Percentiles rank a stretch among this genome's conserved stretches.
Evolutionary conservation across 2,329 filamentous ascomycete species (phyloP).

Genomic region (Sarocladiaceae sp.): DNA sequence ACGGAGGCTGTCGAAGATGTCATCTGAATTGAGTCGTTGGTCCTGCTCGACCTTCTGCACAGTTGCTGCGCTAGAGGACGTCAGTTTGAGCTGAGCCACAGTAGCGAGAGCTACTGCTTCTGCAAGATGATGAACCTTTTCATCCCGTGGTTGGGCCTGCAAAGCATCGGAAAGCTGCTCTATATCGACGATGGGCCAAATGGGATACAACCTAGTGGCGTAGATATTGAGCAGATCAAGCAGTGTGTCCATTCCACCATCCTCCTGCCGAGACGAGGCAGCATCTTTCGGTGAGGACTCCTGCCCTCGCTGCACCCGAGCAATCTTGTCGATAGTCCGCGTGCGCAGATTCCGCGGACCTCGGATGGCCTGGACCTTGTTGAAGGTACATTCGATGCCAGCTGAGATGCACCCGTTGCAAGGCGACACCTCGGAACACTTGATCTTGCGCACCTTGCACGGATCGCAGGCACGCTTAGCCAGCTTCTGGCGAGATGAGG

Average conservation of each 20-base stretch:
- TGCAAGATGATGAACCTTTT: slow-evolving; percentile 35
- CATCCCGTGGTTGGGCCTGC: slow-evolving; percentile 25
- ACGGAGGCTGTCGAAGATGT: slow-evolving; percentile 36
- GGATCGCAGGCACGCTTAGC: slow-evolving; percentile 43
- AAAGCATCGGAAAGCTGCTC: slow-evolving; percentile 35
- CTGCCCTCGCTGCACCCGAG: slow-evolving; percentile 16
- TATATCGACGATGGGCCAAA: slow-evolving; percentile 47
- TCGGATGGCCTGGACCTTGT: slow-evolving; percentile 36
- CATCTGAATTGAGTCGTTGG: slow-evolving; percentile 21
- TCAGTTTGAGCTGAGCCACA: slow-evolving; percentile 42
- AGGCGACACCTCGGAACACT: slow-evolving; percentile 42
- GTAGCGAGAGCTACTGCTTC: slow-evolving; percentile 43
- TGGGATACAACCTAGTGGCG: slow-evolving; percentile 44
- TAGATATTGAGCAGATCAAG: slow-evolving; percentile 35
- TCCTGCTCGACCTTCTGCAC: slow-evolving; percentile 23
- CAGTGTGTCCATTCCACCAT: neutral
- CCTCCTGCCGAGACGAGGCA: neutral
- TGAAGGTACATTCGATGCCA: slow-evolving; percentile 47
- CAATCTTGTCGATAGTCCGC: slow-evolving; percentile 40
- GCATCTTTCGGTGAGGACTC: slow-evolving; percentile 22
- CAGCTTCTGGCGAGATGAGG: slow-evolving; percentile 19
- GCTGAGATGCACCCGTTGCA: slow-evolving; percentile 40
- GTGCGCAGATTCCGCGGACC: slow-evolving; percentile 42
- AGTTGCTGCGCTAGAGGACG: slow-evolving; percentile 22
- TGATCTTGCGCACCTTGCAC: slow-evolving; percentile 50